Conservation (phyloP, 768 basidiomycete species). For the Suillus americanus region DNA sequence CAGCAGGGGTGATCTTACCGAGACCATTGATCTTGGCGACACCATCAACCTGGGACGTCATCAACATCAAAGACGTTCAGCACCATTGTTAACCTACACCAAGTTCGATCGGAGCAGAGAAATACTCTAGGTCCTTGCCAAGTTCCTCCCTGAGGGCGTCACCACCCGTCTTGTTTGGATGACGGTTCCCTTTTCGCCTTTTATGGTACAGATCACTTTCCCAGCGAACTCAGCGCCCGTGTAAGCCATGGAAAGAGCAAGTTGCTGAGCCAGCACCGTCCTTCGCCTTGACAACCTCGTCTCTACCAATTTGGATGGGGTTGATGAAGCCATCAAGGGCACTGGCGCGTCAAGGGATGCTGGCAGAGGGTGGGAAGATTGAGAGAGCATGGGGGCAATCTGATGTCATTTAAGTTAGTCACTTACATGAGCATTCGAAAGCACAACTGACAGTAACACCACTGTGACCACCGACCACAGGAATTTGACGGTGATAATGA, state of each 20-base stretch:
- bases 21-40: conserved; percentile 81
- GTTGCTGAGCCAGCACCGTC: conserved; percentile 89
- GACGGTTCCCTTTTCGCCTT: conserved; percentile 85
- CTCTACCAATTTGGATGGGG: conserved; percentile 93
- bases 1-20: conserved; percentile 69
- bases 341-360: conserved; percentile 40
- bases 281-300: conserved; percentile 99
- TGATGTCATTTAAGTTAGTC: conserved; percentile 30
- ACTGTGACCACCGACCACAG: conserved; percentile 94
- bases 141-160: conserved; percentile 76
- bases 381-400: conserved; percentile 94
- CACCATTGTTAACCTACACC: conserved; percentile 51
- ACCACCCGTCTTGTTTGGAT: conserved; percentile 69
- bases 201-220: conserved; percentile 80
- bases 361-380: conserved; percentile 78
- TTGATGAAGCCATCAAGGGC: conserved; percentile 64
- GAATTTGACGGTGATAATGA: conserved; percentile 67
- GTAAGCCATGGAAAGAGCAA: conserved; percentile 85
- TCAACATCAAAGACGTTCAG: neutral
- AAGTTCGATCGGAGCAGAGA: conserved; percentile 86
- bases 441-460: conserved; percentile 70
- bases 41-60: conserved; percentile 60
- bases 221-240: conserved; percentile 88
- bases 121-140: conserved; percentile 76
- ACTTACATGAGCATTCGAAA: neutral